Conservation (phyloP, 1,284 basidiomycete species). For the Lignosus rhinocerotis region DNA sequence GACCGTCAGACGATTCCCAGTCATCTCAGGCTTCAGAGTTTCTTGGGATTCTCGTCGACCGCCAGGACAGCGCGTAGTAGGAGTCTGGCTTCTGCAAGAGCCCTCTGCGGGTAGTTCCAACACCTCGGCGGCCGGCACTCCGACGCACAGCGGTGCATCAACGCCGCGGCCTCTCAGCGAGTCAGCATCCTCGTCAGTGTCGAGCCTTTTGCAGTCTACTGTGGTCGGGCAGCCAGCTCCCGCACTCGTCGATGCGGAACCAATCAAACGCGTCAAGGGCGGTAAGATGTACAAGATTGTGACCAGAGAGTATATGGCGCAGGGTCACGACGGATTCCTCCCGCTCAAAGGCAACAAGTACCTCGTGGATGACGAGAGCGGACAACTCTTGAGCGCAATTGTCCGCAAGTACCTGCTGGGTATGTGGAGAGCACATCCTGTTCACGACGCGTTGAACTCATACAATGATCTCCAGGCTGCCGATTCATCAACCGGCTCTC, state of each 20-base stretch:
- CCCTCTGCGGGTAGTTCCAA: constrained; percentile 36
- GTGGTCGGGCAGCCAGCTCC: constrained; percentile 9
- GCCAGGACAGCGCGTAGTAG: constrained; percentile 71
- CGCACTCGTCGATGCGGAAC: constrained; percentile 45
- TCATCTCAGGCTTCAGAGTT: constrained; percentile 84
- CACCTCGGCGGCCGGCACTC: constrained; percentile 31
- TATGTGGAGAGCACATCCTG: constrained; percentile 35
- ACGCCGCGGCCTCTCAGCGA: constrained; percentile 31
- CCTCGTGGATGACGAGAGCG: constrained; percentile 85
- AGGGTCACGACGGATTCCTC: constrained; percentile 81
- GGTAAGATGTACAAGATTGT: constrained; percentile 75
- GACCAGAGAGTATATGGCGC: constrained; percentile 75
- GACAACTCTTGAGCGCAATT: constrained; percentile 78
- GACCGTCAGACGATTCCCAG: constrained; percentile 75
- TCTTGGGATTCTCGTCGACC: constrained; percentile 82
- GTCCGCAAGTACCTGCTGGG: constrained; percentile 87
- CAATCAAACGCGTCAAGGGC: constrained; percentile 53
- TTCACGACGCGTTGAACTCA: too few species aligned
- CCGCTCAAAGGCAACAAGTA: constrained; percentile 68
- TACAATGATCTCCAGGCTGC: constrained; percentile 45
- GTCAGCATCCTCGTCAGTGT: constrained; percentile 30
- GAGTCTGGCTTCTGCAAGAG: constrained; percentile 66
- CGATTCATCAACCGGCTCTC: constrained; percentile 67
- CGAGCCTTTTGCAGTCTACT: constrained; percentile 25
- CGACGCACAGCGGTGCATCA: constrained; percentile 38